Evolutionary conservation across 768 basidiomycete species (phyloP).

Genomic region (Agrocybe chaxingu): DNA sequence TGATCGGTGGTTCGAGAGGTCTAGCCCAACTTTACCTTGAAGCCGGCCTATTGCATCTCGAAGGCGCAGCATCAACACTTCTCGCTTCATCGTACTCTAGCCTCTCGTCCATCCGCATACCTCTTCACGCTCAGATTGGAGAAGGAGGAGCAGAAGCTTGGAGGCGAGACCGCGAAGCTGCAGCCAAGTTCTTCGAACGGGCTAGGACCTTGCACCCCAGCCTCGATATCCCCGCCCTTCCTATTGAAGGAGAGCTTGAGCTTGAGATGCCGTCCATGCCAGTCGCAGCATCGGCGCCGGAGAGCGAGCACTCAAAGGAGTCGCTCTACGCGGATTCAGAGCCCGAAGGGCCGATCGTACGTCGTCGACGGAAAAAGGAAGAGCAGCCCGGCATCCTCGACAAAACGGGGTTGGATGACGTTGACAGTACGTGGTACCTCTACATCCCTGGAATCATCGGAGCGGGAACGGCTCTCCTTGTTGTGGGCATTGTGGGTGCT

Average conservation of each 20-base stretch:
- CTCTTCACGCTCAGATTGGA: conserved; percentile 44
- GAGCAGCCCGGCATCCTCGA: conserved; percentile 40
- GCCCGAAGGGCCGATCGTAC: conserved; percentile 33
- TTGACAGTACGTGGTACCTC: conserved; percentile 76
- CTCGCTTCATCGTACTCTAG: conserved; percentile 74
- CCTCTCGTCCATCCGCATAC: conserved; percentile 73
- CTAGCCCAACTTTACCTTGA: conserved; percentile 76
- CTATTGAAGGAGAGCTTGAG: conserved; percentile 48
- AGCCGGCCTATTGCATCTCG: conserved; percentile 77
- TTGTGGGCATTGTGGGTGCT: conserved; percentile 75
- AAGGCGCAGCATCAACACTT: conserved; percentile 71
- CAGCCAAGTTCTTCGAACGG: conserved; percentile 69
- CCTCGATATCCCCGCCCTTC: conserved; percentile 69
- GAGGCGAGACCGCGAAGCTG: conserved; percentile 71
- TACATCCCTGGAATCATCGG: conserved; percentile 78
- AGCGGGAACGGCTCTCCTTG: conserved; percentile 78
- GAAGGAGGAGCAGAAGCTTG: conserved; percentile 68
- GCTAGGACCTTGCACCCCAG: conserved; percentile 57
- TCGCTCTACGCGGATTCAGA: conserved; percentile 33
- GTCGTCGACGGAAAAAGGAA: conserved; percentile 56
- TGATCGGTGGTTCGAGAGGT: conserved; percentile 62
- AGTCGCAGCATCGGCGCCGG: conserved; percentile 33
- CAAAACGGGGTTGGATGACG: conserved; percentile 49
- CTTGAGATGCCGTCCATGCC: conserved; percentile 73
- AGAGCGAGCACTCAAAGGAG: conserved; percentile 31